Evolutionary conservation across 2,329 filamentous ascomycete species (phyloP).

Genomic region (Elsinoe fawcettii): DNA sequence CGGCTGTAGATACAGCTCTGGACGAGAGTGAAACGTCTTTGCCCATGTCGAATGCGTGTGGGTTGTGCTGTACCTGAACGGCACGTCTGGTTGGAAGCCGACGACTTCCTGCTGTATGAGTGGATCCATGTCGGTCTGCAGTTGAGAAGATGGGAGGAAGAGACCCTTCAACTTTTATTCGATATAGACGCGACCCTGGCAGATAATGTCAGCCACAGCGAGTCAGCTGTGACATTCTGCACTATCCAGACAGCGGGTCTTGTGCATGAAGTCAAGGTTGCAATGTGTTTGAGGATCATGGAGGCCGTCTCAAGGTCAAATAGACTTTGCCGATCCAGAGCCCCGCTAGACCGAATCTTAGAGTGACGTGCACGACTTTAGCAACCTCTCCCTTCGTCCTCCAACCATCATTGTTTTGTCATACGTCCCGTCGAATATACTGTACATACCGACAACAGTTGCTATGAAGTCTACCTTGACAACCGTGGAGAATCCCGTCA

Average conservation of each 20-base stretch:
- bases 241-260: not conserved
- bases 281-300: not conserved
- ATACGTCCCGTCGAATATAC: not conserved
- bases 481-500: not conserved
- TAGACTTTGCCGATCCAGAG: not conserved
- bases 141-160: not conserved
- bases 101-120: conserved; percentile 20
- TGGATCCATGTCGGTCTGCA: conserved; percentile 6
- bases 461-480: not conserved
- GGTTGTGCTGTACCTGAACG: conserved; percentile 65
- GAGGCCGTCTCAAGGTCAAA: not conserved
- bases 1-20: conserved; percentile 86
- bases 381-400: not conserved
- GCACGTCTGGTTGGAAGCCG: conserved; percentile 53
- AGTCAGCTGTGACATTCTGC: conserved; percentile 2
- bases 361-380: conserved; percentile 3
- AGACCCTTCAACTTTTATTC: not conserved
- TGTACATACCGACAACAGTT: not conserved
- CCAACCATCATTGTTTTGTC: not conserved
- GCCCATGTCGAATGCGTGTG: conserved; percentile 92
- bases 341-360: not conserved
- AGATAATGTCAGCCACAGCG: not conserved
- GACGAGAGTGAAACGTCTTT: conserved; percentile 78
- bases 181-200: not conserved
- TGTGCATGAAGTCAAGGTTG: not conserved